Conservation (phyloP, 1,139 yeast species). For the Lodderomyces theae region DNA sequence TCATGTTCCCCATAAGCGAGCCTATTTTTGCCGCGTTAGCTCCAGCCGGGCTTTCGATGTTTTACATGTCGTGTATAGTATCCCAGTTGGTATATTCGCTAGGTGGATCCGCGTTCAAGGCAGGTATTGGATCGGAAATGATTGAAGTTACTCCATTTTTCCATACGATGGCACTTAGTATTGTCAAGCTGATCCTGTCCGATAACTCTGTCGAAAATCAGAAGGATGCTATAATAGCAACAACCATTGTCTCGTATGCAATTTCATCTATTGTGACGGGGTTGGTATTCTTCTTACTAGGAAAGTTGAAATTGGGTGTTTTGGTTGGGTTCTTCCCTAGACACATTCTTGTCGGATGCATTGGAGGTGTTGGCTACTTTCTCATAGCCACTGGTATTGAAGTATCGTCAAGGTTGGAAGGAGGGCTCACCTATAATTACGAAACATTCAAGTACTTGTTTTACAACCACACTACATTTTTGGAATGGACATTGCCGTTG, state of each 20-base stretch:
- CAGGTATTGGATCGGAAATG: conserved; percentile 97
- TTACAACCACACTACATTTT: conserved; percentile 36
- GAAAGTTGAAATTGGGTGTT: conserved; percentile 76
- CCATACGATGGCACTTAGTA: conserved; percentile 86
- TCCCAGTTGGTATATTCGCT: conserved; percentile 84
- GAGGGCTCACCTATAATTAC: conserved; percentile 63
- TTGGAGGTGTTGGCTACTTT: conserved; percentile 97
- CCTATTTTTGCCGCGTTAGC: conserved; percentile 74
- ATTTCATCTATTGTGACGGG: conserved; percentile 85
- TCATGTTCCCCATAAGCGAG: conserved; percentile 87
- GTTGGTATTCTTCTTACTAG: conserved; percentile 68
- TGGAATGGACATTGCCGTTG: conserved; percentile 76
- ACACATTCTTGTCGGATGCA: conserved; percentile 93
- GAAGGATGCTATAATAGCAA: conserved; percentile 68
- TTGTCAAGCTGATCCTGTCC: conserved; percentile 56
- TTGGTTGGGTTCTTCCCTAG: conserved; percentile 94
- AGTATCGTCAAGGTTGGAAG: conserved; percentile 76
- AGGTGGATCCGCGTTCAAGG: conserved; percentile 86
- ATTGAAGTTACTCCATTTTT: conserved; percentile 97
- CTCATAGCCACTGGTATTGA: conserved; percentile 86
- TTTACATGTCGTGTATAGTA: conserved; percentile 82
- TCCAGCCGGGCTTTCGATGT: conserved; percentile 90
- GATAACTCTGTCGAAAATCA: conserved; percentile 28
- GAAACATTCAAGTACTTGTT: conserved; percentile 52
- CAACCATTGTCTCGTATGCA: conserved; percentile 85